A percentile compares a stretch with the other conserved stretches of the same genome.
Evolutionary conservation across 148 eudicot genomes (phyloP).

Genomic region (Agrostemma githago): DNA sequence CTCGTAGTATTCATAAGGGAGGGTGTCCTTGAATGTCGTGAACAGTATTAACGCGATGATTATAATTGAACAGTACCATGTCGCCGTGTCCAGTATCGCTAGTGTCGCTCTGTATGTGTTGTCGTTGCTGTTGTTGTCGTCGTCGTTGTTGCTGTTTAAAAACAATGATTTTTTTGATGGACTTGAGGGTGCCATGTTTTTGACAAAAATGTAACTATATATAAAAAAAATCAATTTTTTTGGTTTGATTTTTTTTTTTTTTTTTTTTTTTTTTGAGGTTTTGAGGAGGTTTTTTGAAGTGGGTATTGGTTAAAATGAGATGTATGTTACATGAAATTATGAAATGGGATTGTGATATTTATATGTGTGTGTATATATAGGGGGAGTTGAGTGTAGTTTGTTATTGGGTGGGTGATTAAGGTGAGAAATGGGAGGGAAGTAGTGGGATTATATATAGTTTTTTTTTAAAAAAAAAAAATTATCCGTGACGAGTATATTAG

Average conservation of each 20-base stretch:
- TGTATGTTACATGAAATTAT: background rate
- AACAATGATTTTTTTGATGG: background rate
- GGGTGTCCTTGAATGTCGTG: conserved; percentile 19
- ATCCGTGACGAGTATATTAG: too few relatives aligned
- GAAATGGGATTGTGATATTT: background rate
- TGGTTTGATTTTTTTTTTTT: background rate
- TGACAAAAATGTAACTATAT: background rate
- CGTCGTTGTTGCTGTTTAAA: background rate
- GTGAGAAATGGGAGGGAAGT: conserved; percentile 4
- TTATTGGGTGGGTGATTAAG: conserved; percentile 1
- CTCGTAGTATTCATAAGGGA: conserved; percentile 1
- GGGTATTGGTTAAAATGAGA: background rate
- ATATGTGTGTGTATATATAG: background rate
- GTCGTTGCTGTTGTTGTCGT: background rate
- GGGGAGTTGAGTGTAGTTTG: too few relatives aligned
- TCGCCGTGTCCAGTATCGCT: conserved; percentile 38
- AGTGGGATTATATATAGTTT: too few relatives aligned
- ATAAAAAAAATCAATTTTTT: too few relatives aligned
- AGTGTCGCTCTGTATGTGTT: conserved; percentile 15
- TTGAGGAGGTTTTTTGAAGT: background rate
- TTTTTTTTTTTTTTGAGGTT: background rate
- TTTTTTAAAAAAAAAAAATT: too few relatives aligned
- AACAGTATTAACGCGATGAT: conserved; percentile 29
- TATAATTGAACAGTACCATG: conserved; percentile 50
- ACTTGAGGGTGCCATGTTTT: background rate